A percentile compares a stretch with the other conserved stretches of the same genome.
These are phyloP conservation scores for Yamadazyma trypodendri DNA, from an alignment of 1,139 yeast genomes.

Conservation along the genomic window DNA sequence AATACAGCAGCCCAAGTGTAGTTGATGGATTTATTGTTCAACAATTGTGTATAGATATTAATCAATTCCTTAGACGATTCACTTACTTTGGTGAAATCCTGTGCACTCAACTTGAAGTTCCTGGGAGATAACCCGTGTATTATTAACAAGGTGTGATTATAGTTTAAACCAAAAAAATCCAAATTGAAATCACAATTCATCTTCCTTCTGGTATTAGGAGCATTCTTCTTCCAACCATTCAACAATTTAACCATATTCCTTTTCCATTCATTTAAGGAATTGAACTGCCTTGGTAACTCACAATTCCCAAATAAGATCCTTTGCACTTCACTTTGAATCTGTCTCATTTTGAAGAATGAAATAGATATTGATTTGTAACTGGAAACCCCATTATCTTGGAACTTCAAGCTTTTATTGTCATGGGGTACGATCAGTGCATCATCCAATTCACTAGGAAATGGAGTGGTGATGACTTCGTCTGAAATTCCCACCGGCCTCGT, in stretches of 20 bases:
- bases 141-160: slow-evolving; percentile 70
- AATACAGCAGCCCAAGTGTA: slow-evolving; percentile 95
- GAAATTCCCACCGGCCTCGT: slow-evolving; percentile 77
- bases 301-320: slow-evolving; percentile 66
- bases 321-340: slow-evolving; percentile 77
- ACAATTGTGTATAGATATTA: slow-evolving; percentile 57
- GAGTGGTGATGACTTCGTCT: slow-evolving; percentile 62
- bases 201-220: slow-evolving; percentile 56
- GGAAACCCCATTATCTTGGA: slow-evolving; percentile 34
- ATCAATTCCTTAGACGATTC: slow-evolving; percentile 69
- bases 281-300: slow-evolving; percentile 65
- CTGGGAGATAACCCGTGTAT: slow-evolving; percentile 79
- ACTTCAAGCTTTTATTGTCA: slow-evolving; percentile 19
- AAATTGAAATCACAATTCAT: slow-evolving; percentile 76
- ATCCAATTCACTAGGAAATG: slow-evolving; percentile 72
- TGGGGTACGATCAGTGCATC: slow-evolving; percentile 57
- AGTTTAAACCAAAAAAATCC: slow-evolving; percentile 70
- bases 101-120: slow-evolving; percentile 50
- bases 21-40: slow-evolving; percentile 58
- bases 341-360: slow-evolving; percentile 65
- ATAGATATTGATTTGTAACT: slow-evolving; percentile 67
- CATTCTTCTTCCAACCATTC: slow-evolving; percentile 57
- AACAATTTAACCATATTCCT: slow-evolving; percentile 48
- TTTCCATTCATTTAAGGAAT: slow-evolving; percentile 60
- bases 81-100: slow-evolving; percentile 57